Base-by-base conservation (phyloP, 768 basidiomycete species). In the Phylloporus rhodoxanthus region DNA sequence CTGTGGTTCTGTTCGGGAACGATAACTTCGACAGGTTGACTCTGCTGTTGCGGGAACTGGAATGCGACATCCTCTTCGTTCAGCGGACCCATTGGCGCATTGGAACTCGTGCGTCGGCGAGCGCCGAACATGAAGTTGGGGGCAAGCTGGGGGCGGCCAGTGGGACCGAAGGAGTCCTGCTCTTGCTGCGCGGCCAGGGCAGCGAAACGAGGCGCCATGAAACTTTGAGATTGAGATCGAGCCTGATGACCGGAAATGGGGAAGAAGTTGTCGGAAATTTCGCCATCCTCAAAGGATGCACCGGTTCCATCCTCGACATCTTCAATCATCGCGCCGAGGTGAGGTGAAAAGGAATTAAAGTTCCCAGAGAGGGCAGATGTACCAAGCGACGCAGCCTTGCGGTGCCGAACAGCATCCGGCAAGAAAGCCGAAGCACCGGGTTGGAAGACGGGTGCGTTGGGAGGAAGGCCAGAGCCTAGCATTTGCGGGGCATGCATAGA, bases 81-180 rank as follows among this genome's bases (percentile, higher is more conserved):
- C 61, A 87, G 73, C 25, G 87, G 85, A 4, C 81, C 85, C 70
- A 85, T 74, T 11, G 79, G 75, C 21, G 75, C 70, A 34, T 68
- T 66, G 30, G 73, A 69, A 61, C 78, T 81, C 23, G 81, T 72
- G 52, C 75, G 74, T 48, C 71, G 68, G 57, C 71, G 71, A 48
- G 82, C 80, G 43, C 91, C 93, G 66, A 94, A 96, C 76, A 85
- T 91, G 69, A 96, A 95, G 43, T 77, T 75, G n/a, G 91, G 91
- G 10, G 91, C 90, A 33, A 94, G 80, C 64, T 93, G 91, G 33
- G 91, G 91, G 54, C 91, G 83, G 39, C 89, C 85, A 25, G 85
- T 78, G 14, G 88, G 81, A 28, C 88, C 84, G 43, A 86, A 59
- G 49, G 72, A 38, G 54, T 87, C 82, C 34, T 60, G 58, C 54